Evolutionary conservation across 2,329 filamentous ascomycete species (phyloP).

Genomic region (Geoglossum cookeanum): DNA sequence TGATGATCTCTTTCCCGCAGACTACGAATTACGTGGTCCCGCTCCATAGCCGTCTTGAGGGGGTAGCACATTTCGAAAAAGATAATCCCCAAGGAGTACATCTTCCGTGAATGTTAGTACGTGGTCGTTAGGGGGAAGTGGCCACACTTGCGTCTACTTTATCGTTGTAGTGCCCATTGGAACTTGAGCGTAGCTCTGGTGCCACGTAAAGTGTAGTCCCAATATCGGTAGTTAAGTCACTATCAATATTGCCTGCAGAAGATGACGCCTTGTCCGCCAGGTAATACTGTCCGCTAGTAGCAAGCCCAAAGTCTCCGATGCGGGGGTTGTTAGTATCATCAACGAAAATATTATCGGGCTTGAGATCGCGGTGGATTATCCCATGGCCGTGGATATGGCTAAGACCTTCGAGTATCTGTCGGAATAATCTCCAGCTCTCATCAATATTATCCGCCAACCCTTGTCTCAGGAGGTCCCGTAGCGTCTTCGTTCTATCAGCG

Average conservation of each 20-base stretch:
- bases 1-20: conserved; percentile 48
- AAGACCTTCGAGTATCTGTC: conserved; percentile 78
- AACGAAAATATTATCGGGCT: conserved; percentile 96
- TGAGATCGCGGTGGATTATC: conserved; percentile 89
- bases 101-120: conserved; percentile 28
- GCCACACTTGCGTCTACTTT: conserved; percentile 59
- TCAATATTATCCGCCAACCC: conserved; percentile 54
- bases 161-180: conserved; percentile 61
- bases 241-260: conserved; percentile 18
- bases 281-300: conserved; percentile 67
- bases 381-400: conserved; percentile 76
- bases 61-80: conserved; percentile 90
- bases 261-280: conserved; percentile 32
- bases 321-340: conserved; percentile 78
- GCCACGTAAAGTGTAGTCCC: conserved; percentile 83
- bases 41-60: conserved; percentile 42
- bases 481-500: conserved; percentile 32
- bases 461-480: conserved; percentile 69
- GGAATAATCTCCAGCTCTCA: conserved; percentile 76
- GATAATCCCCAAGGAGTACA: conserved; percentile 94
- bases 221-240: conserved; percentile 50
- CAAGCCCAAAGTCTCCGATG: conserved; percentile 90
- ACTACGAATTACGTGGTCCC: conserved; percentile 43
- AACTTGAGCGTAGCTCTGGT: conserved; percentile 66
- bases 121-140: conserved; percentile 6